Evolutionary conservation across 495 filamentous ascomycete genomes (phyloP).

Genomic region (Neurospora africana): DNA sequence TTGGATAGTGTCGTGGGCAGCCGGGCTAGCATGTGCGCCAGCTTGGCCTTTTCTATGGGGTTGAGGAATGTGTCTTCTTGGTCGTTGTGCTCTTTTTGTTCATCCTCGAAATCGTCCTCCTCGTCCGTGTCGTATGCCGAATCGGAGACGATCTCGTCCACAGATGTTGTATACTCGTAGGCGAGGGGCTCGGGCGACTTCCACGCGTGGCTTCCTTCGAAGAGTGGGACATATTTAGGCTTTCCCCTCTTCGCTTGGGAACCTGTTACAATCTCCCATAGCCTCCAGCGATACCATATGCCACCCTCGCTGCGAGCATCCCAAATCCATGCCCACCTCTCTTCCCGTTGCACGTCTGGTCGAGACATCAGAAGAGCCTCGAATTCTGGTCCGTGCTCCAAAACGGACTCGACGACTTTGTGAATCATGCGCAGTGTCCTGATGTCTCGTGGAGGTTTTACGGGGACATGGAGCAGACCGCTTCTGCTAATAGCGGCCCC

Average conservation of each 20-base stretch:
- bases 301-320: conserved; percentile 70
- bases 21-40: conserved; percentile 68
- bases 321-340: conserved; percentile 92
- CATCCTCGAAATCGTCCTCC: conserved; percentile 74
- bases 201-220: conserved; percentile 65
- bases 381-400: conserved; percentile 76
- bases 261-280: conserved; percentile 73
- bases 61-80: conserved; percentile 68
- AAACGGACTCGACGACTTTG: conserved; percentile 67
- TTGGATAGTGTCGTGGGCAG: conserved; percentile 66
- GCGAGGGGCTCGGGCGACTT: conserved; percentile 54
- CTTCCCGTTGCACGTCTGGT: conserved; percentile 65
- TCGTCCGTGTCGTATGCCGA: conserved; percentile 81
- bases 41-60: conserved; percentile 72
- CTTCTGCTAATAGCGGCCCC: conserved; percentile 36
- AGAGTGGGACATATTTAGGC: conserved; percentile 46
- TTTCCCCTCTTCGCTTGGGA: conserved; percentile 25
- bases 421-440: conserved; percentile 78
- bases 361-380: conserved; percentile 87
- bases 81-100: conserved; percentile 44
- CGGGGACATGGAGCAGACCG: conserved; percentile 55
- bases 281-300: conserved; percentile 81
- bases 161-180: conserved; percentile 62
- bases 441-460: conserved; percentile 66
- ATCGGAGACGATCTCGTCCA: conserved; percentile 72